Base-by-base conservation (phyloP, 148 eudicot genomes). In the Cornus controversa region DNA sequence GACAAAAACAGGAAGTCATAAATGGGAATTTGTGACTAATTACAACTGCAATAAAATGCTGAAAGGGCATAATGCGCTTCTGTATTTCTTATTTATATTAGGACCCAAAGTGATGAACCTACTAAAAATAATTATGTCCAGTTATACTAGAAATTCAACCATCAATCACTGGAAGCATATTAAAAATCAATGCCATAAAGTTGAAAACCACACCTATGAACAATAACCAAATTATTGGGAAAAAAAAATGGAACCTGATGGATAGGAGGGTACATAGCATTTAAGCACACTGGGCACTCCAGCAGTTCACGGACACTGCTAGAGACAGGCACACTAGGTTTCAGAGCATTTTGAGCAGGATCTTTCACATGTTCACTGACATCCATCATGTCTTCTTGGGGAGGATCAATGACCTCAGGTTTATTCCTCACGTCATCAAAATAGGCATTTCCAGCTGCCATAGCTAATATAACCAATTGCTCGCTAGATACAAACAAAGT, bases 181-280 rank as follows among this genome's bases (percentile, higher is more conserved):
- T n/a, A n/a, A n/a, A n/a, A n/a, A n/a, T n/a, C n/a, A n/a, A n/a
- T n/a, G n/a, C n/a, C n/a, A n/a, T n/a, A n/a, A n/a, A n/a, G n/a
- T n/a, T n/a, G n/a, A 31, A 31, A 31, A 31, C 34, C 34, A 31
- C 34, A 31, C 34, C n/a, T n/a, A n/a, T n/a, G n/a, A 31, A 31
- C 2, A 2, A 31, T 31, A 31, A 31, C 34, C 34, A 31, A 31
- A 31, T 29, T 31, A 27, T 15, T 22, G 31, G 36, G 11, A 34
- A 57, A 57, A 60, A 47, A 29, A 23, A 2, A n/a, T 24, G 24
- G 28, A 47, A 94, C 99, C 97, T 95, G 97, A 83, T 91, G 92
- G 72, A 95, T 95, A 8, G 98, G 98, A 81, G 98, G 97, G 78
- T 93, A 95, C 99, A 95, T 95, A 67, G 99, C 96, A 93, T 88